These are phyloP conservation scores for Ophiostoma sp. DNA, from an alignment of 2,329 filamentous ascomycete species.

Conservation along the genomic window DNA sequence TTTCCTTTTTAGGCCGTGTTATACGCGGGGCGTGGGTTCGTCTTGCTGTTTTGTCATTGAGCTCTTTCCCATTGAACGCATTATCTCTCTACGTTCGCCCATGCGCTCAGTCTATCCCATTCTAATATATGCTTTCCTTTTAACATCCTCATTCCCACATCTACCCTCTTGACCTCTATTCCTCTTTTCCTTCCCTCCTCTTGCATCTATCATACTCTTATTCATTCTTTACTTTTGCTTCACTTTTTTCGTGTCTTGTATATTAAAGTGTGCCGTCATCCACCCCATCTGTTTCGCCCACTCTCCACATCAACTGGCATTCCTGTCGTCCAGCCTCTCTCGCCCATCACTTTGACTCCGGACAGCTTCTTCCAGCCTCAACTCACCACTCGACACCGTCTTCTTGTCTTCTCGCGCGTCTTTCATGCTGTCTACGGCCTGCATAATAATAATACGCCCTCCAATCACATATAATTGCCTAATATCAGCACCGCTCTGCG, in stretches of 20 bases:
- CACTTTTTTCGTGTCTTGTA: neutral
- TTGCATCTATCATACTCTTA: neutral
- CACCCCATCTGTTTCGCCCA: slow-evolving; percentile 4
- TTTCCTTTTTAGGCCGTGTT: neutral
- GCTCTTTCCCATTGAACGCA: slow-evolving; percentile 6
- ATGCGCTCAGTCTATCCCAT: neutral
- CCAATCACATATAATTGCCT: neutral
- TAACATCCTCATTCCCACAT: slow-evolving; percentile 10
- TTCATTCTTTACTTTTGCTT: neutral
- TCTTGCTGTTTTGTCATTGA: slow-evolving; percentile 7
- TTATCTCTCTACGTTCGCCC: neutral
- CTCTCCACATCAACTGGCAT: slow-evolving; percentile 1
- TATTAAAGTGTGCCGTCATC: slow-evolving; percentile 3
- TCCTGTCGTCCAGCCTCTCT: slow-evolving; percentile 1
- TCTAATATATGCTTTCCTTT: neutral
- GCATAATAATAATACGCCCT: neutral
- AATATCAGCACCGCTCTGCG: neutral
- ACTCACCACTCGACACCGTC: neutral
- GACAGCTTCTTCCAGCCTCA: slow-evolving; percentile 8
- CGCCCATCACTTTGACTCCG: neutral
- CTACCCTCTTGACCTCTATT: neutral
- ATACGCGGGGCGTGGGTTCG: neutral
- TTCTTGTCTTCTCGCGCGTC: neutral
- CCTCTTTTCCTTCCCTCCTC: neutral
- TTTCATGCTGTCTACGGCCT: neutral